These are phyloP conservation scores for Lolium perenne DNA, from an alignment of 176 grass and related monocot genomes.

Conservation along the genomic window DNA sequence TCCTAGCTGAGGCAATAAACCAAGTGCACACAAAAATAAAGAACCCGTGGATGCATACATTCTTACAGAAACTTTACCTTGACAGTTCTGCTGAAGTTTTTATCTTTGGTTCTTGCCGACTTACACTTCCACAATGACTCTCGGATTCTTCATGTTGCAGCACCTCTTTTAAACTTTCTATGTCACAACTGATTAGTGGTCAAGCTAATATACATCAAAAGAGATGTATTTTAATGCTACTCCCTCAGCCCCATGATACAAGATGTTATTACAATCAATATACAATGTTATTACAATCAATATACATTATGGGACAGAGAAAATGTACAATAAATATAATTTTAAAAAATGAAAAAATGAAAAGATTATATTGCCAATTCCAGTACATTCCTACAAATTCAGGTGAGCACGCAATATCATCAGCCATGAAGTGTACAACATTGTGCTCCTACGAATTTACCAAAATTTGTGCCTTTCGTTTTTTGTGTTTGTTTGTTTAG, in stretches of 20 bases:
- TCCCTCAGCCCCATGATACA: no score
- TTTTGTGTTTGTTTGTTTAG: not conserved
- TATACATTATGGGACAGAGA: no score
- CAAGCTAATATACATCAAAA: not conserved
- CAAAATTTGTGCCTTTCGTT: not conserved
- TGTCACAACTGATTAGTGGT: not conserved
- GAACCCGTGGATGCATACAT: not conserved
- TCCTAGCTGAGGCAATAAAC: not conserved
- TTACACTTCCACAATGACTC: not conserved
- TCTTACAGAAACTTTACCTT: slow-evolving; percentile 7
- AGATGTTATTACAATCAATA: no score
- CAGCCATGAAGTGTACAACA: not conserved
- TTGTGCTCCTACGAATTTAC: not conserved
- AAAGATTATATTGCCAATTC: not conserved
- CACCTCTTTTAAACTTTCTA: not conserved
- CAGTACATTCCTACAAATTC: slow-evolving; percentile 5
- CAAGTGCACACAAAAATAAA: not conserved
- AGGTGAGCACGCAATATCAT: not conserved
- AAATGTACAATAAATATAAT: no score
- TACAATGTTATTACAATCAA: no score
- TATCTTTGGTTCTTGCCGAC: not conserved
- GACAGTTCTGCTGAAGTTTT: not conserved
- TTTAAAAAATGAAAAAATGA: no score
- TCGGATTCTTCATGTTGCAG: not conserved
- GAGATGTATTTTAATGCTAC: not conserved